These are phyloP conservation scores for Silene coronaria DNA, from an alignment of 179 eudicot genomes.

Conservation along the genomic window DNA sequence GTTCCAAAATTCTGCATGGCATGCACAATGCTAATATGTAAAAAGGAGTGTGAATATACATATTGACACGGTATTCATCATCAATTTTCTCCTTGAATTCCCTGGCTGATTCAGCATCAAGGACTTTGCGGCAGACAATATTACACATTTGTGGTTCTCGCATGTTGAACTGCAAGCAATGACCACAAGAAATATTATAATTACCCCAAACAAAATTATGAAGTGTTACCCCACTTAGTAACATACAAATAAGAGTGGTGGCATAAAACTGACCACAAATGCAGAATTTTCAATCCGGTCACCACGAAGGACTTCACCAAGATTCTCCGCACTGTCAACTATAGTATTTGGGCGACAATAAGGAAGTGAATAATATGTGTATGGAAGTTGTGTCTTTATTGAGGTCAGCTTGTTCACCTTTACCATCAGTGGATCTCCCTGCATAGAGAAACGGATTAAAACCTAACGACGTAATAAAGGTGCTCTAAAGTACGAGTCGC, in stretches of 20 bases:
- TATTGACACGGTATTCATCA: slow-evolving; percentile 72
- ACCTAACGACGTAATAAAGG: not conserved
- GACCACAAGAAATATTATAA: slow-evolving; percentile 10
- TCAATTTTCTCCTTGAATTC: slow-evolving; percentile 69
- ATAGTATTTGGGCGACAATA: slow-evolving; percentile 54
- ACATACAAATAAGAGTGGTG: not conserved
- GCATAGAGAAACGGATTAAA: slow-evolving; percentile 18
- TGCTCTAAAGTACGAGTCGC: not conserved
- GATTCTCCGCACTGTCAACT: slow-evolving; percentile 75
- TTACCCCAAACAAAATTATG: not conserved
- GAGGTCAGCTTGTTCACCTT: slow-evolving; percentile 79
- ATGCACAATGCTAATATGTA: not conserved
- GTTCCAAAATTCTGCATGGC: not conserved
- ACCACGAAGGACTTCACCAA: slow-evolving; percentile 84
- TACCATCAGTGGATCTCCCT: slow-evolving; percentile 60
- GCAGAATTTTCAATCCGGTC: slow-evolving; percentile 79
- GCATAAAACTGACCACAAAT: slow-evolving; percentile 46
- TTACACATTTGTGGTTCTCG: slow-evolving; percentile 64
- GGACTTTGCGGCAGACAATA: slow-evolving; percentile 42
- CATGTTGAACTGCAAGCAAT: slow-evolving; percentile 59
- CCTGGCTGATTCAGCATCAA: slow-evolving; percentile 54
- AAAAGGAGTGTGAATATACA: slow-evolving; percentile 34
- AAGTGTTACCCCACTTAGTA: not conserved
- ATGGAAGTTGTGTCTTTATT: slow-evolving; percentile 77
- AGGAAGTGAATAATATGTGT: slow-evolving; percentile 69